Evolutionary conservation across 1,139 yeast genomes (phyloP).

Genomic region (Lodderomyces oxycetoniae): DNA sequence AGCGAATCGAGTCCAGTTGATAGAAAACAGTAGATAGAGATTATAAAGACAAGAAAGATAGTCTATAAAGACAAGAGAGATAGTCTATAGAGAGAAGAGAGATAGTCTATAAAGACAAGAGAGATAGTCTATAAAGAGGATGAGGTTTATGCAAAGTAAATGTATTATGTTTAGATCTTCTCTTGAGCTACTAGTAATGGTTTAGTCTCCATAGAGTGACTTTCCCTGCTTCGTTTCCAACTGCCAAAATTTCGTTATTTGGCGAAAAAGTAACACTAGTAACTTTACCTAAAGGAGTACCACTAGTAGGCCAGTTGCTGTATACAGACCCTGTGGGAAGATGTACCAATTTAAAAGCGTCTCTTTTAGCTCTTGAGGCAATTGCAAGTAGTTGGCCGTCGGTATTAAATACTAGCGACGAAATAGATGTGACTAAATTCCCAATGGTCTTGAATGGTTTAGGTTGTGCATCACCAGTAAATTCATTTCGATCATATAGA

Average conservation of each 20-base stretch:
- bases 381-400: slow-evolving; percentile 89
- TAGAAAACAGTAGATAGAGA: too few relatives aligned
- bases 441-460: slow-evolving; percentile 61
- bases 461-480: slow-evolving; percentile 15
- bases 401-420: slow-evolving; percentile 66
- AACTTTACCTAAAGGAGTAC: slow-evolving; percentile 92
- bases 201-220: slow-evolving; percentile 86
- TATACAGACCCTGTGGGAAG: slow-evolving; percentile 83
- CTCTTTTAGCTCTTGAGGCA: slow-evolving; percentile 82
- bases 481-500: slow-evolving; percentile 59
- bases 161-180: too few relatives aligned
- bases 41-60: too few relatives aligned
- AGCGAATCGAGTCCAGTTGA: too few relatives aligned
- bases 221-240: slow-evolving; percentile 88
- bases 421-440: slow-evolving; percentile 77
- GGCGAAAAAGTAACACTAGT: slow-evolving; percentile 82
- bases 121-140: too few relatives aligned
- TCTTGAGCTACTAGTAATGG: slow-evolving; percentile 71
- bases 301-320: slow-evolving; percentile 95
- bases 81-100: too few relatives aligned
- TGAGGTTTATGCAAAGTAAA: too few relatives aligned
- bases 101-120: too few relatives aligned
- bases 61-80: too few relatives aligned
- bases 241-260: slow-evolving; percentile 73
- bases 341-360: slow-evolving; percentile 82